Percentiles rank a stretch among this genome's conserved stretches.
Evolutionary conservation across 768 basidiomycete genomes (phyloP).

Genomic region (Cubamyces lactineus): DNA sequence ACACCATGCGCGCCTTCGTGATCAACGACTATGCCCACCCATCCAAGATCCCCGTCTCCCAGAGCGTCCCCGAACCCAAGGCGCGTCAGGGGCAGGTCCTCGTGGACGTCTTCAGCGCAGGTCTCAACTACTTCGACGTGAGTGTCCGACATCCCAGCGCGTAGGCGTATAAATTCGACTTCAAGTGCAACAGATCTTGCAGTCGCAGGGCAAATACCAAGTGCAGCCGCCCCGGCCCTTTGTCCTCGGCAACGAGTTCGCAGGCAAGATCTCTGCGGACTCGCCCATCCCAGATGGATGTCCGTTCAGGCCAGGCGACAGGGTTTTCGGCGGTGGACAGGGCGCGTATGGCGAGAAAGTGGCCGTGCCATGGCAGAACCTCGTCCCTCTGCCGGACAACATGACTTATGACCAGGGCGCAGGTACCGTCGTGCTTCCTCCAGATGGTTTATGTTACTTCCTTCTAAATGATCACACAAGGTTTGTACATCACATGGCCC

Average conservation of each 20-base stretch:
- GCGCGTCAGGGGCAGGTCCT: constrained; percentile 45
- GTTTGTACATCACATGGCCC: constrained; percentile 86
- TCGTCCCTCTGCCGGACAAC: constrained; percentile 72
- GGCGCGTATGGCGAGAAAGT: constrained; percentile 84
- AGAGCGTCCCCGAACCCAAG: constrained; percentile 45
- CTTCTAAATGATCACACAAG: constrained; percentile 38
- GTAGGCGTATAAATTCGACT: too few species aligned
- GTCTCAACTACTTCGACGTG: constrained; percentile 54
- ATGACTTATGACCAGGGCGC: constrained; percentile 88
- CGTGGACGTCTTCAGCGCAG: constrained; percentile 55
- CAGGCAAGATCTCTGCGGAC: constrained; percentile 68
- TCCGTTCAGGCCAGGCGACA: constrained; percentile 77
- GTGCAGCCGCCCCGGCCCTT: constrained; percentile 84
- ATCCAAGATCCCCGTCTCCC: constrained; percentile 41
- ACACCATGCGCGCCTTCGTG: constrained; percentile 76
- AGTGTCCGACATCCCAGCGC: too few species aligned
- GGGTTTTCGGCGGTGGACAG: constrained; percentile 83
- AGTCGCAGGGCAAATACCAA: constrained; percentile 91
- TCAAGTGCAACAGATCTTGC: constrained; percentile 60
- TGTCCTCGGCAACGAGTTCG: constrained; percentile 82
- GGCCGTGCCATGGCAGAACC: constrained; percentile 49
- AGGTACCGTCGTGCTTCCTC: constrained; percentile 48
- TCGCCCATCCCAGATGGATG: constrained; percentile 84
- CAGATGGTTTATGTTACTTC: background rate
- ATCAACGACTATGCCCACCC: constrained; percentile 64